These are phyloP conservation scores for Vachellia pachyceras DNA, from an alignment of 306 rosid genomes.

Conservation along the genomic window DNA sequence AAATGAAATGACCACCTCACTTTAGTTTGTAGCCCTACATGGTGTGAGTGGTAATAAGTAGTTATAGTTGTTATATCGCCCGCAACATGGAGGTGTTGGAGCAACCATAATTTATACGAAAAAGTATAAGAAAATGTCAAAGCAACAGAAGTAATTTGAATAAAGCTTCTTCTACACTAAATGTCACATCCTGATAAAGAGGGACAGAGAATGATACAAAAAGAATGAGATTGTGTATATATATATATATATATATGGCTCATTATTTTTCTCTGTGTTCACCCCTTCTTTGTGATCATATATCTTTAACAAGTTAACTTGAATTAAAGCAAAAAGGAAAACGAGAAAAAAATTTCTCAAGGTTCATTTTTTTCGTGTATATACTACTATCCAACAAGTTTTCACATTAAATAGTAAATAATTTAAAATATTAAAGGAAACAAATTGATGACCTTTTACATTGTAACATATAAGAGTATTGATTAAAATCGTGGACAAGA, in stretches of 20 bases:
- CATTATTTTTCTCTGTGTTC: background rate
- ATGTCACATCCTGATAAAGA: background rate
- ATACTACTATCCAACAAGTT: background rate
- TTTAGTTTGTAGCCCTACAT: constrained; percentile 1
- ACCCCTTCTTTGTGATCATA: background rate
- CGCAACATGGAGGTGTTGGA: constrained; percentile 35
- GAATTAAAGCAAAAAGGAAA: background rate
- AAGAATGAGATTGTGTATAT: background rate
- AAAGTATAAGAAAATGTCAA: constrained; percentile 10
- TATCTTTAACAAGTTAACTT: background rate
- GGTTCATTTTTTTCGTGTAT: background rate
- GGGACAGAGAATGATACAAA: background rate
- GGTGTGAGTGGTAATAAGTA: constrained; percentile 44
- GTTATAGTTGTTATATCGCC: constrained; percentile 32
- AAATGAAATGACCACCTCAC: background rate
- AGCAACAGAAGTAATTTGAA: background rate
- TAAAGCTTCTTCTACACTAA: background rate
- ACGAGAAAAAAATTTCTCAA: background rate
- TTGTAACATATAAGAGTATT: constrained; percentile 31
- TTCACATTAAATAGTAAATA: background rate
- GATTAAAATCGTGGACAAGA: constrained; percentile 49
- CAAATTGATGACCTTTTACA: constrained; percentile 25
- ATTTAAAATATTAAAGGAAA: background rate
- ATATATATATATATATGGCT: too few species aligned
- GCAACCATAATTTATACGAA: constrained; percentile 45